Conservation (phyloP, 768 basidiomycete genomes). For the Phylloporus sp. region DNA sequence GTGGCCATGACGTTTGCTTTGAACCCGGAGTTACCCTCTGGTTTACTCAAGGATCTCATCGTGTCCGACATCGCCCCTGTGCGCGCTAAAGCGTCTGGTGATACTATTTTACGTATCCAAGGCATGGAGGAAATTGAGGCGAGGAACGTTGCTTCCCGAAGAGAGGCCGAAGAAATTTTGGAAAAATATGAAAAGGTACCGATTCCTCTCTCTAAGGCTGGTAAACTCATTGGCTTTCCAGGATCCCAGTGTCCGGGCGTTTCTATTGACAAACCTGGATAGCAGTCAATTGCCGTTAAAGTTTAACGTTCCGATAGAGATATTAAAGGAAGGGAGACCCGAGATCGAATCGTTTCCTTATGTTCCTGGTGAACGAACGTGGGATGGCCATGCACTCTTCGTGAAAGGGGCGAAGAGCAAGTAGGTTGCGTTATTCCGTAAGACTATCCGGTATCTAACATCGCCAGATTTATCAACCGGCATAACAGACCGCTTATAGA, state of each 20-base stretch:
- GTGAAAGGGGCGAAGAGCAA: slow-evolving; percentile 78
- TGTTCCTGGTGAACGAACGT: slow-evolving; percentile 46
- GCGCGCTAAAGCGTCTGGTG: slow-evolving; percentile 49
- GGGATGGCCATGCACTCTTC: slow-evolving; percentile 62
- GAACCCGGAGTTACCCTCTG: slow-evolving; percentile 37
- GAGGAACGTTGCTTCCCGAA: slow-evolving; percentile 52
- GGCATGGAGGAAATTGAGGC: slow-evolving; percentile 74
- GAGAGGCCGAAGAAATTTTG: slow-evolving; percentile 68
- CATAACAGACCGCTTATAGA: slow-evolving; percentile 59
- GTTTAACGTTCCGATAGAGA: slow-evolving; percentile 73
- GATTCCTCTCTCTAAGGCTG: not conserved
- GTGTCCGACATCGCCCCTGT: slow-evolving; percentile 83
- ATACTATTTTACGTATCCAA: slow-evolving; percentile 63
- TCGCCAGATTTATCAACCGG: slow-evolving; percentile 65
- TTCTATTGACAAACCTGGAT: slow-evolving; percentile 80
- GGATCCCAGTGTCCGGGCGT: slow-evolving; percentile 74
- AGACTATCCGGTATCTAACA: slow-evolving; percentile 1
- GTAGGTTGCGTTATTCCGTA: slow-evolving; percentile 35
- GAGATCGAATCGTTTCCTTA: slow-evolving; percentile 82
- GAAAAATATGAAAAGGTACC: slow-evolving; percentile 58
- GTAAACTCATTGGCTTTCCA: slow-evolving; percentile 30
- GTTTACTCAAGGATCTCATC: slow-evolving; percentile 54
- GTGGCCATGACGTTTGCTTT: slow-evolving; percentile 70
- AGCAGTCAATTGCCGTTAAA: slow-evolving; percentile 37
- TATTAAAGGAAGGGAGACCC: slow-evolving; percentile 56